phyloP scores from a whole-genome alignment of 768 basidiomycete genomes.

The Macrocybe gigantea region DNA sequence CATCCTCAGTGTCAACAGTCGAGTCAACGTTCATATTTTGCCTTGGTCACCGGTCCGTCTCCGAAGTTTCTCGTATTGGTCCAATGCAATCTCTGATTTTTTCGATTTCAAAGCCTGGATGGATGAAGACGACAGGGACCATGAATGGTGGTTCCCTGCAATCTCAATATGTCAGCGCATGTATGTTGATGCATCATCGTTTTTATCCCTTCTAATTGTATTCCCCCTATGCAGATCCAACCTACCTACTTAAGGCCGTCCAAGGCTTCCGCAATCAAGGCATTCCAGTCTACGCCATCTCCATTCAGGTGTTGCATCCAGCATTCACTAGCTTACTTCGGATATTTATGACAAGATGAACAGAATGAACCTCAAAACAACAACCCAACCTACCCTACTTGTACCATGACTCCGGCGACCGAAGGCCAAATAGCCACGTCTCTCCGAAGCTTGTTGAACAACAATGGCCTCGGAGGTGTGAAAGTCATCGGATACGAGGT shows the following conservation, averaged over 20 bases:
- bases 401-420: constrained; percentile 42
- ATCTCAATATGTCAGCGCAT: constrained; percentile 38
- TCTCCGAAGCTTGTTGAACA: constrained; percentile 55
- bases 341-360: not conserved
- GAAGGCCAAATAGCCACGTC: constrained; percentile 55
- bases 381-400: constrained; percentile 66
- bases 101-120: constrained; percentile 48
- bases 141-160: constrained; percentile 64
- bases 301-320: constrained; percentile 33
- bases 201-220: not conserved
- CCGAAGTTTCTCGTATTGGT: not conserved
- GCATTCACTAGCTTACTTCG: not conserved
- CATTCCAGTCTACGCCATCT: constrained; percentile 56
- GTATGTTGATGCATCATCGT: constrained; percentile 39
- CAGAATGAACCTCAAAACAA: constrained; percentile 49
- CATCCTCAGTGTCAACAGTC: constrained; percentile 51
- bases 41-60: constrained; percentile 71
- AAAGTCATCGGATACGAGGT: constrained; percentile 51
- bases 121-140: constrained; percentile 68
- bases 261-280: constrained; percentile 65
- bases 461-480: constrained; percentile 50
- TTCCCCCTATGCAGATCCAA: constrained; percentile 43
- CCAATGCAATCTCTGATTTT: too few relatives aligned
- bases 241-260: constrained; percentile 65
- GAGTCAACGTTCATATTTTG: constrained; percentile 49